Evolutionary conservation across 306 rosid species (phyloP), one percentile per base, ranked within the genome.

Genomic region (Castanea crenata): DNA sequence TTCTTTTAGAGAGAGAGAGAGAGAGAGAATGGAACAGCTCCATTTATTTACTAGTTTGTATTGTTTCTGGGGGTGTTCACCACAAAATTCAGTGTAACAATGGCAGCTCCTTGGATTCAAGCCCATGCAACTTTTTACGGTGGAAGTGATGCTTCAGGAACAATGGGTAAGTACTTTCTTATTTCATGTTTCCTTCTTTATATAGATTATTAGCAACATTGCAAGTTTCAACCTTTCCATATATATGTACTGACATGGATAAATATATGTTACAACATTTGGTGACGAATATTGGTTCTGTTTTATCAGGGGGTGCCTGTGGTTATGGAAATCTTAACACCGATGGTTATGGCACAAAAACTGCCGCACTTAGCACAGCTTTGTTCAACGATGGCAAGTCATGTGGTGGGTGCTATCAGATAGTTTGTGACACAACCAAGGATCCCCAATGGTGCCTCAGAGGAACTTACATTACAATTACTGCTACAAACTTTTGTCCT

Each of bases 401-500:
- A 25, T 92, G 97, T 6, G 92, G 94, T 23, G 97, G 91, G 21
- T 92, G 94, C 70, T 90, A 85, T 83, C 82, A 88, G 79, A 85
- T 92, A 4, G 83, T 84, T 65, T 92, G 97, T 69, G 87, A 87
- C 27, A 70, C 72, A 55, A 81, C 20, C 3, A 25, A 84, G 69
- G 90, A 27, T 49, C 91, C 83, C 23, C 88, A 90, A 4, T 92
- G 91, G 97, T 92, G 94, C 61, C 86, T 84, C 5, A 79, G 52
- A 77, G 90, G 88, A 12, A 83, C 84, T 79, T 78, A 65, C 69
- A 87, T 90, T 51, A 87, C 85, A 68, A 80, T 92, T 46, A 92
- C 97, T 41, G 89, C 94, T 23, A 92, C 97, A 27, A 92, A 92
- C 76, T 87, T 85, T 74, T 90, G 97, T 73, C 97, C 97, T 4